phyloP scores from a whole-genome alignment of 179 eudicot species.

The Beta corolliflora region DNA sequence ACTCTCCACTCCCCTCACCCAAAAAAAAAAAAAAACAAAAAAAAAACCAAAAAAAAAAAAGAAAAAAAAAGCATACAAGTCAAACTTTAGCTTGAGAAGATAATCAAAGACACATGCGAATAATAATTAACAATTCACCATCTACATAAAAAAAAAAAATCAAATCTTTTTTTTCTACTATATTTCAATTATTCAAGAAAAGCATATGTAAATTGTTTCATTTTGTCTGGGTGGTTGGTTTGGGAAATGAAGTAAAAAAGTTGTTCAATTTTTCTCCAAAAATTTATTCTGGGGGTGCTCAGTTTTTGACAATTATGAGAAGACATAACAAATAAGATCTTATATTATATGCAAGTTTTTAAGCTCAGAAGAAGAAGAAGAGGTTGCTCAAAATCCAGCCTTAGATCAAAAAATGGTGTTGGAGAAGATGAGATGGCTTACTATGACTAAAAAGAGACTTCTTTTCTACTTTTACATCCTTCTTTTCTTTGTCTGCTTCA shows the following conservation, averaged over 20 bases:
- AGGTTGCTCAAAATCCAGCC: not conserved
- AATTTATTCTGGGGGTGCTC: not conserved
- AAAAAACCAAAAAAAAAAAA: not conserved
- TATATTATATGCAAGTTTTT: not conserved
- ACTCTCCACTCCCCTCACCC: not conserved
- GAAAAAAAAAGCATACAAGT: not conserved
- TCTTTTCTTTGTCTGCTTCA: slow-evolving; percentile 6
- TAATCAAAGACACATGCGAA: not conserved
- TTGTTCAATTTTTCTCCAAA: not conserved
- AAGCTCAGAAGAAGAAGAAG: not conserved
- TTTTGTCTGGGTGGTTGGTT: not conserved
- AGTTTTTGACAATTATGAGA: not conserved
- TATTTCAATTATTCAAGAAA: not conserved
- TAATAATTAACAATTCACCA: not conserved
- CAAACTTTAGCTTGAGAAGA: not conserved
- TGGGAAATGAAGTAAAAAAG: not conserved
- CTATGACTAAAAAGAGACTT: not conserved
- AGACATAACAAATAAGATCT: not conserved
- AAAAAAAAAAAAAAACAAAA: not conserved
- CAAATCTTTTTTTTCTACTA: not conserved
- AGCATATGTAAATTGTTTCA: not conserved
- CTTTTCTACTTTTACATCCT: slow-evolving; percentile 11
- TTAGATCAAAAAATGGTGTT: not conserved
- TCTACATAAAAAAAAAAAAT: no score
- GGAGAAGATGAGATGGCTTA: not conserved